These are phyloP conservation scores for Starmerella stellata DNA, from an alignment of 805 yeast genomes.

Conservation along the genomic window DNA sequence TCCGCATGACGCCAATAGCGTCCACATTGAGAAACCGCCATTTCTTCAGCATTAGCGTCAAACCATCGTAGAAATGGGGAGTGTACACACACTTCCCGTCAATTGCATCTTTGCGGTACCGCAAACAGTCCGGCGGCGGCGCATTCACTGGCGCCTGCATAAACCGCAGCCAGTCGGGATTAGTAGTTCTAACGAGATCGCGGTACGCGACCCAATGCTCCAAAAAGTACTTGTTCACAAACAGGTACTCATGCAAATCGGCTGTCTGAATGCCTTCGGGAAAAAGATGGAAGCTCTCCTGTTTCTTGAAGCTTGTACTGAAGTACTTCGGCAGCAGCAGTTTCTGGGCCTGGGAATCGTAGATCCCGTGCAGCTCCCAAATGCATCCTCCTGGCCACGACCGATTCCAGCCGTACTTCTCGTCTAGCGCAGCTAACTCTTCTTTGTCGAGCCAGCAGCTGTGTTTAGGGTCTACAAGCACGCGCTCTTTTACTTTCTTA, in stretches of 20 bases:
- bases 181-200: constrained; percentile 29
- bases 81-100: constrained; percentile 33
- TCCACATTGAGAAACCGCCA: constrained; percentile 80
- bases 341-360: constrained; percentile 34
- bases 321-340: constrained; percentile 34
- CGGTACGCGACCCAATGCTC: constrained; percentile 40
- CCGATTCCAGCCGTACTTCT: constrained; percentile 54
- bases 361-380: constrained; percentile 65
- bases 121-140: constrained; percentile 47
- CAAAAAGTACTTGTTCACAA: constrained; percentile 43
- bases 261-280: constrained; percentile 24
- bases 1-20: constrained; percentile 72
- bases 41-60: constrained; percentile 75
- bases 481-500: constrained; percentile 35
- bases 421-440: constrained; percentile 32
- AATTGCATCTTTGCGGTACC: constrained; percentile 38
- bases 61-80: constrained; percentile 88
- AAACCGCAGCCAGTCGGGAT: constrained; percentile 35
- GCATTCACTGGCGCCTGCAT: constrained; percentile 70
- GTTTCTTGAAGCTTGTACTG: constrained; percentile 3
- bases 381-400: constrained; percentile 69
- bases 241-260: constrained; percentile 20
- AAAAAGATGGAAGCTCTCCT: constrained; percentile 1
- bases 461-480: constrained; percentile 48
- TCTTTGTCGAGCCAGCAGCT: constrained; percentile 40